These are phyloP conservation scores for Neonothopanus nambi DNA, from an alignment of 1,284 basidiomycete genomes.

Conservation along the genomic window DNA sequence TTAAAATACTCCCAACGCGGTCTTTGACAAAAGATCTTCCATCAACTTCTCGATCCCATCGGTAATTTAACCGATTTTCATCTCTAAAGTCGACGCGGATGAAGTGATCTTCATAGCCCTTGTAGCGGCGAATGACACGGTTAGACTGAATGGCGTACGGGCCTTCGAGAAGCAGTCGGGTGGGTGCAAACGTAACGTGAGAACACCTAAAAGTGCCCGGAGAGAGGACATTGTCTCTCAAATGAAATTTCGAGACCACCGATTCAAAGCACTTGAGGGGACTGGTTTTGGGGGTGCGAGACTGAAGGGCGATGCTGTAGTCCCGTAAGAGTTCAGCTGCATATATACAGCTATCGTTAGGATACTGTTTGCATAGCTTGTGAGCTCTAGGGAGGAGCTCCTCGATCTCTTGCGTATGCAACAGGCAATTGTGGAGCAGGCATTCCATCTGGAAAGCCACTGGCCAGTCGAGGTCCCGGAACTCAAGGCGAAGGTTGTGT, in stretches of 20 bases:
- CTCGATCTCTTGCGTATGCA: slow-evolving; percentile 58
- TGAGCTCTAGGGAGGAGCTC: slow-evolving; percentile 44
- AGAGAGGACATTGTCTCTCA: slow-evolving; percentile 19
- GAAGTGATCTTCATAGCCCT: slow-evolving; percentile 54
- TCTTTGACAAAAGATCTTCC: slow-evolving; percentile 53
- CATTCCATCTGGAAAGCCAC: slow-evolving; percentile 73
- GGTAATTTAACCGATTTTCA: slow-evolving; percentile 68
- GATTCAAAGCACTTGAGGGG: slow-evolving; percentile 50
- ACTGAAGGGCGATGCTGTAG: slow-evolving; percentile 47
- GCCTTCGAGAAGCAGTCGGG: slow-evolving; percentile 69
- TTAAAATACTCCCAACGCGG: slow-evolving; percentile 65
- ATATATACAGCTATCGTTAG: slow-evolving; percentile 25
- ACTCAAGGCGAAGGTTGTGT: slow-evolving; percentile 40
- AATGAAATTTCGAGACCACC: slow-evolving; percentile 29
- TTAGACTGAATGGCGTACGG: slow-evolving; percentile 70
- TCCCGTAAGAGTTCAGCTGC: slow-evolving; percentile 52
- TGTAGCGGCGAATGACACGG: slow-evolving; percentile 58
- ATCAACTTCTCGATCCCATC: slow-evolving; percentile 67
- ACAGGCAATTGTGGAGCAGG: slow-evolving; percentile 55
- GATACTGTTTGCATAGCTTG: slow-evolving; percentile 35
- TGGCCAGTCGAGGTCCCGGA: slow-evolving; percentile 51
- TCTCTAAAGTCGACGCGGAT: slow-evolving; percentile 79
- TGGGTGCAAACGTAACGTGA: slow-evolving; percentile 72
- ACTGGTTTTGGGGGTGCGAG: slow-evolving; percentile 42
- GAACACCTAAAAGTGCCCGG: slow-evolving; percentile 52